A percentile compares a stretch with the other conserved stretches of the same genome.
Evolutionary conservation across 495 filamentous ascomycete species (phyloP).

Genomic region (Daldinia bambusicola): DNA sequence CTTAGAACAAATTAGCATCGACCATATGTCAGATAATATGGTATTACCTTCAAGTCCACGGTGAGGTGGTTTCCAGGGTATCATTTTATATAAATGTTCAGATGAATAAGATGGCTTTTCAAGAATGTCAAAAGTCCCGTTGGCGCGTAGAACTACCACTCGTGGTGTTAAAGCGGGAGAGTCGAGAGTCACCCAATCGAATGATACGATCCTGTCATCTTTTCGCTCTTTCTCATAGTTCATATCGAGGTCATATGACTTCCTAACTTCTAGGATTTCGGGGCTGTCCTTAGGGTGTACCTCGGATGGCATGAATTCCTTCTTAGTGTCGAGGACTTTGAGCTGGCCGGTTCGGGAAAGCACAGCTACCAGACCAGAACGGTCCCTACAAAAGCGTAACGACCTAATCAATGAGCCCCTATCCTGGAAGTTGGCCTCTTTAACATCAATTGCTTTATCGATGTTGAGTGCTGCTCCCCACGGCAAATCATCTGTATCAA

Average conservation of each 20-base stretch:
- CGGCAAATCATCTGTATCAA: conserved; percentile 60
- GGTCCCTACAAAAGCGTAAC: conserved; percentile 80
- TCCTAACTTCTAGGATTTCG: conserved; percentile 62
- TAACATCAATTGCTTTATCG: conserved; percentile 66
- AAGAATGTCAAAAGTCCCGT: conserved; percentile 72
- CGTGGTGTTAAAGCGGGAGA: conserved; percentile 69
- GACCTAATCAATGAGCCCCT: conserved; percentile 73
- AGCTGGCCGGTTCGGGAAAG: conserved; percentile 83
- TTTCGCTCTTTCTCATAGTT: conserved; percentile 58
- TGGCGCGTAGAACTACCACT: conserved; percentile 73
- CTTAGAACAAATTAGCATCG: conserved; percentile 46
- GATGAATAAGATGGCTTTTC: conserved; percentile 68
- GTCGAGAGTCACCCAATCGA: conserved; percentile 81
- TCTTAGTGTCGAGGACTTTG: conserved; percentile 75
- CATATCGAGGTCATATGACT: conserved; percentile 64
- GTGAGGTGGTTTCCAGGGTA: conserved; percentile 58
- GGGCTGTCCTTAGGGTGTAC: conserved; percentile 55
- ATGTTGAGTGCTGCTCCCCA: conserved; percentile 74
- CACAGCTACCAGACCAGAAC: conserved; percentile 76
- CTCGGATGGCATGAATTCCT: conserved; percentile 62
- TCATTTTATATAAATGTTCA: conserved; percentile 59
- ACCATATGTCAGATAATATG: background rate
- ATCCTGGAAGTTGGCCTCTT: conserved; percentile 57
- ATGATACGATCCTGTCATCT: conserved; percentile 78
- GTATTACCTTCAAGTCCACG: conserved; percentile 57